Evolutionary conservation across 306 rosid genomes (phyloP), one percentile per base, ranked within the genome.

Genomic region (Lagenaria siceraria): DNA sequence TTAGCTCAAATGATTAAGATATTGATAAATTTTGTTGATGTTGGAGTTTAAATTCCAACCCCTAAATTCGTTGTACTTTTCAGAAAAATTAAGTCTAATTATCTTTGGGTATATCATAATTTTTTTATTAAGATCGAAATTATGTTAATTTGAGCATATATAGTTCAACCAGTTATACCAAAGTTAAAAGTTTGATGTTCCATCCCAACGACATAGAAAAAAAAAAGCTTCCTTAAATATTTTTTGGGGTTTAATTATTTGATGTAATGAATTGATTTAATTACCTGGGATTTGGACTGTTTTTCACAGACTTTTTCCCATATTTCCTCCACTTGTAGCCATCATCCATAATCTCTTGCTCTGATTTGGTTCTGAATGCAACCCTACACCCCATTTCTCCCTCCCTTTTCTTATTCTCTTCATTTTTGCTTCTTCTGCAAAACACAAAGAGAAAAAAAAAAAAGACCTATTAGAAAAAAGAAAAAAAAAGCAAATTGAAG

Each of bases 321-420:
- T 91, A 91, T 85, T 91, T 91, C 79, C 97, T 86, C 97, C 97
- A 91, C 75, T 86, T 91, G 85, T 84, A 91, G 71, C 97, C 97
- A 81, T 91, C 94, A 53, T 91, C 95, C 92, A 91, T 88, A 46
- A 88, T 58, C 84, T 89, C 97, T 51, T 85, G 24, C 80, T 88
- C 90, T 53, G 97, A 85, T 84, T 79, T 87, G 1, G 97, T 91
- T 81, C 82, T 86, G 70, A 91, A 91, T 21, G 91, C 95, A 71
- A 91, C 69, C 76, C 86, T 85, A 48, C 63, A 71, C 53, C 61
- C 78, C 80, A 12, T 76, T 77, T 77, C 83, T 31, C 4, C 35
- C 77, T 84, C 86, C 69, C 74, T 84, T 21, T 43, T 36, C 84
- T 52, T 29, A 29, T 29, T 74, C 76, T 15, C 79, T 54, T 76